A percentile compares a stretch with the other conserved stretches of the same genome.
Evolutionary conservation across 441 rosid species (phyloP).

Genomic region (Croton setiger): DNA sequence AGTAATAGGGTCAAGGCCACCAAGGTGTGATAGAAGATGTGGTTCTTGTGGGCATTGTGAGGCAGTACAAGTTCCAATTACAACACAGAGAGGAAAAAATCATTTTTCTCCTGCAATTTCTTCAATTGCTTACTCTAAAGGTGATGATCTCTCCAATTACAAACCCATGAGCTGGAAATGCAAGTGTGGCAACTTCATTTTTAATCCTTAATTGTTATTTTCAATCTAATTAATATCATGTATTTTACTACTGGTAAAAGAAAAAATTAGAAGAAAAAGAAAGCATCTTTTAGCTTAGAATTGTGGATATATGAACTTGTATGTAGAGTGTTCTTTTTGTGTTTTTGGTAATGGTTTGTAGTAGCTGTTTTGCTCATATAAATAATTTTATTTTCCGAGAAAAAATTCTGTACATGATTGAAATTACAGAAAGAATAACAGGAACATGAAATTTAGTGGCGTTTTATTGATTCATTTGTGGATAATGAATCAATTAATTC

Average conservation of each 20-base stretch:
- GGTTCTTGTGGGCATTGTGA: conserved; percentile 67
- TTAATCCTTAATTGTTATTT: conserved; percentile 50
- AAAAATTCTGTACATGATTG: not conserved
- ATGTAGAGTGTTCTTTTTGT: not conserved
- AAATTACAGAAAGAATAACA: conserved; percentile 1
- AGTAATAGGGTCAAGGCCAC: conserved; percentile 82
- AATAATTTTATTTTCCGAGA: not conserved
- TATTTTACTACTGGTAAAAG: not conserved
- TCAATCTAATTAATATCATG: not conserved
- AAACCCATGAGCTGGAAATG: conserved; percentile 98
- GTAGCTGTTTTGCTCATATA: not conserved
- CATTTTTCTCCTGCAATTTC: conserved; percentile 29
- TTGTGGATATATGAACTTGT: not conserved
- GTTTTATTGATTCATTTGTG: not conserved
- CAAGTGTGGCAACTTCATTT: conserved; percentile 75
- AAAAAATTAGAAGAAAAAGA: not conserved
- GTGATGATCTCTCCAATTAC: conserved; percentile 68
- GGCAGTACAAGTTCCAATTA: conserved; percentile 84
- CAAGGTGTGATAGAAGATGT: conserved; percentile 79
- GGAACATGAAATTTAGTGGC: conserved; percentile 1
- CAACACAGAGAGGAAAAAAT: conserved; percentile 31
- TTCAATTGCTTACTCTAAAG: conserved; percentile 45
- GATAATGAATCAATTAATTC: not conserved
- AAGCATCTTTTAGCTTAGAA: conserved; percentile 6
- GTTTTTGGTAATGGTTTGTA: conserved; percentile 2